Percentiles rank a stretch among this genome's conserved stretches.
Conservation (phyloP, 2,329 filamentous ascomycete species). For the Ceratocystis huliohia region DNA sequence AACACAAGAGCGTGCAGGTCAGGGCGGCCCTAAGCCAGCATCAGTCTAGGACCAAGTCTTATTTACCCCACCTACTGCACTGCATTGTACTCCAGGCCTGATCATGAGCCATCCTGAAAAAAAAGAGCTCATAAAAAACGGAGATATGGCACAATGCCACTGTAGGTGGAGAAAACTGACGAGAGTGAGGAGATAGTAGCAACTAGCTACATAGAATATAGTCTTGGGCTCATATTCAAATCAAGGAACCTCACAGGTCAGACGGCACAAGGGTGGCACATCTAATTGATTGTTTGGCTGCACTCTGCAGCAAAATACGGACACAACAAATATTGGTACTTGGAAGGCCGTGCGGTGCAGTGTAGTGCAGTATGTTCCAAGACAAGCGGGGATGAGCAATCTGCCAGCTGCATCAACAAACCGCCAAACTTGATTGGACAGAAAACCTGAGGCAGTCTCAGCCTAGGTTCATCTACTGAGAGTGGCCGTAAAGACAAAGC, state of each 20-base stretch:
- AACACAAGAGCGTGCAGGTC: not conserved
- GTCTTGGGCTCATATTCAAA: not conserved
- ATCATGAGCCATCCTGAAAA: not conserved
- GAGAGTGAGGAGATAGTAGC: not conserved
- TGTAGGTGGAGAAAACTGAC: not conserved
- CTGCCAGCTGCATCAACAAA: not conserved
- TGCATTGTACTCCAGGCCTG: not conserved
- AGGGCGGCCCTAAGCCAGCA: not conserved
- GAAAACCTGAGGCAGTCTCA: not conserved
- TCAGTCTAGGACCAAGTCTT: not conserved
- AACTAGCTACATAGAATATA: not conserved
- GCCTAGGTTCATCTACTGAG: not conserved
- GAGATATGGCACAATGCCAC: not conserved
- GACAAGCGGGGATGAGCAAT: not conserved
- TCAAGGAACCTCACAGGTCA: not conserved
- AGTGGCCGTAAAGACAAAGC: not conserved
- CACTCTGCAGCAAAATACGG: not conserved
- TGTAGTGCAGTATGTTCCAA: not conserved
- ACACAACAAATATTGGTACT: not conserved
- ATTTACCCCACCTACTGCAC: not conserved
- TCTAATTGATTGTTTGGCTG: not conserved
- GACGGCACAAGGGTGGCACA: conserved; percentile 1
- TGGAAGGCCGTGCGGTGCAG: not conserved
- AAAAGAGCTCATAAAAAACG: conserved; percentile 9
- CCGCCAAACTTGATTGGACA: not conserved